Percentiles rank a stretch among this genome's conserved stretches.
These are phyloP conservation scores for Perkinsus olseni DNA, from an alignment of 169 alveolate genomes.

Conservation along the genomic window DNA sequence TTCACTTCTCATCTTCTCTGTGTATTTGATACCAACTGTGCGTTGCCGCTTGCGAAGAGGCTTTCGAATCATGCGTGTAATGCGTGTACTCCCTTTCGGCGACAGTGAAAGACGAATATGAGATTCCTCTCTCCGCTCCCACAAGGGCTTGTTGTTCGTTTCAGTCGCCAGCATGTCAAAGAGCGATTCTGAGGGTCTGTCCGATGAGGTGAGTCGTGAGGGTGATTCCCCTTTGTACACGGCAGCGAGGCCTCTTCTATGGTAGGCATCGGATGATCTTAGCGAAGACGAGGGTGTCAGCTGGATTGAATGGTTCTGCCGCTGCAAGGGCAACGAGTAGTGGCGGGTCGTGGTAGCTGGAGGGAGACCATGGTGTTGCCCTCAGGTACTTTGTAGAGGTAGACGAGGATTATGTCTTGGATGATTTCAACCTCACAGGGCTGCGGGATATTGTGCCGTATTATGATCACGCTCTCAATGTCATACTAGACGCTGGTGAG, in stretches of 20 bases:
- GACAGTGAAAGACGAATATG: no score
- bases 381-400: constrained; percentile 45
- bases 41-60: no score
- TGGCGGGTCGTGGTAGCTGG: neutral
- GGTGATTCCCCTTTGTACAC: no score
- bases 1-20: no score
- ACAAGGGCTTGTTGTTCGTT: neutral
- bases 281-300: constrained; percentile 29
- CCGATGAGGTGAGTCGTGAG: neutral
- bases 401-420: constrained; percentile 56
- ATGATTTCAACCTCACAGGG: constrained; percentile 55
- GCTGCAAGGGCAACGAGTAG: constrained; percentile 61
- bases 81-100: no score
- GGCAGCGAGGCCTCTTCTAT: no score
- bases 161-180: neutral
- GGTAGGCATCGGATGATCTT: neutral
- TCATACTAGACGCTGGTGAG: constrained; percentile 24
- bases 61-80: no score
- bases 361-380: neutral
- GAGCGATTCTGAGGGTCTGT: neutral
- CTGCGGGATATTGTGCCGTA: constrained; percentile 35
- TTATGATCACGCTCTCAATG: constrained; percentile 31
- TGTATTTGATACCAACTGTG: no score
- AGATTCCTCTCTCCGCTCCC: no score
- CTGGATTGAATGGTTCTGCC: constrained; percentile 72